Evolutionary conservation across 2,329 filamentous ascomycete species (phyloP), one percentile per base, ranked within the genome.

Genomic region (Verruconis gallopava): DNA sequence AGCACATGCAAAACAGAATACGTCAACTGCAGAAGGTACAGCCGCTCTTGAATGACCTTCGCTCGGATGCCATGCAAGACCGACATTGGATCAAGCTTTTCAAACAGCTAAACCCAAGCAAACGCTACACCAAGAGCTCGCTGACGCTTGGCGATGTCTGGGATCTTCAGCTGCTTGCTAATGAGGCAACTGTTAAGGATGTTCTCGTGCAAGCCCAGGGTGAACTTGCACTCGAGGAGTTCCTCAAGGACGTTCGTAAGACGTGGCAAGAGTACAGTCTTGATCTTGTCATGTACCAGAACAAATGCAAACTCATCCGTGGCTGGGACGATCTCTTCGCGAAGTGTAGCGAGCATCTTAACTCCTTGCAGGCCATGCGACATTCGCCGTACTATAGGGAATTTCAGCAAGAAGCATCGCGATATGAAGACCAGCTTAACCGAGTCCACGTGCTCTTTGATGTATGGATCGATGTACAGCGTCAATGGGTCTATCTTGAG

Each of bases 401-500:
- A 54, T 99, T 99, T 48, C 91, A 98, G 58, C 91, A 98, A 53
- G 91, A 98, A 52, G 93, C 93, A 4, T 82, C 86, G 1, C 76
- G 82, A 1, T 98, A 91, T 91, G 93, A 98, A 63, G 93, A 98
- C 63, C 94, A 93, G 60, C 73, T 99, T 19, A 99, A 96, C 60
- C 79, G 91, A 36, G 86, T 98, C 2, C 91, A 98, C 57, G 85
- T 98, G 13, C 73, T 98, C 6, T 98, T 99, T 55, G 91, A 99
- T 59, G 88, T 98, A 13, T 99, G 93, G 93, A 98, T 98, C 53
- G 93, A 98, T 63, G 93, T 99, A n/a, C 91, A 99, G 61, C 81
- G 93, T 47, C 91, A 98, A 65, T 99, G 91, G 91, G 91, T 98
- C 5, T 99, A 99, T 59, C 75, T 99, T 4, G 93, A 99, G 64